phyloP scores from a whole-genome alignment of 2,329 filamentous ascomycete species.

The Botrytis squamosa region DNA sequence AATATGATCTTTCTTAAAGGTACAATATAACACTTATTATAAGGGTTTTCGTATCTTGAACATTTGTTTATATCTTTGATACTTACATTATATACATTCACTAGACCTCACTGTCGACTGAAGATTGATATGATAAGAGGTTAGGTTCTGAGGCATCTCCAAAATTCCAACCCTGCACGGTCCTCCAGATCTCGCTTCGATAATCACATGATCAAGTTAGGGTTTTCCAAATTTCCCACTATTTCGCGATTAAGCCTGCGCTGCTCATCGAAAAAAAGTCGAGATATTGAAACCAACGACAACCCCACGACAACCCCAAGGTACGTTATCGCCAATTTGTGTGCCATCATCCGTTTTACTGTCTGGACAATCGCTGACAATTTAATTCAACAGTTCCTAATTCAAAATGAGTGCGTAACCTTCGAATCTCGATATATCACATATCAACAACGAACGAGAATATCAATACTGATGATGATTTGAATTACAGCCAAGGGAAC shows the following conservation, averaged over 20 bases:
- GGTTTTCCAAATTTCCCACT: slow-evolving; percentile 17
- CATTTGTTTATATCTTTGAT: too few relatives aligned
- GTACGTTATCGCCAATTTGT: slow-evolving; percentile 12
- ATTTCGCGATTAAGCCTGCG: slow-evolving; percentile 12
- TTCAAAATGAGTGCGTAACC: slow-evolving; percentile 40
- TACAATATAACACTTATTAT: not conserved
- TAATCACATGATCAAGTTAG: slow-evolving; percentile 19
- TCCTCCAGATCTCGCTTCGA: slow-evolving; percentile 10
- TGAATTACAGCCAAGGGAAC: slow-evolving; percentile 39
- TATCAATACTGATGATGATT: slow-evolving; percentile 15
- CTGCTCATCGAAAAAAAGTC: slow-evolving; percentile 16
- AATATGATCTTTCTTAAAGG: not conserved
- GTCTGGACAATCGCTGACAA: slow-evolving; percentile 9
- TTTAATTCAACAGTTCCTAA: slow-evolving; percentile 31
- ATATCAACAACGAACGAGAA: slow-evolving; percentile 22
- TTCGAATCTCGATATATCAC: slow-evolving; percentile 8
- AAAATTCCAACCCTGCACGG: not conserved
- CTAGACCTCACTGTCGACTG: not conserved
- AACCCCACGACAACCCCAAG: slow-evolving; percentile 22
- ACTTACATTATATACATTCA: not conserved
- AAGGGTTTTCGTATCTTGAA: not conserved
- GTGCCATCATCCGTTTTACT: not conserved
- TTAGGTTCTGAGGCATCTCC: not conserved
- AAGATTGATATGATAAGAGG: slow-evolving; percentile 8
- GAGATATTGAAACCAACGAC: slow-evolving; percentile 18